Evolutionary conservation across 208 protist genomes (phyloP), one percentile per base, ranked within the genome.

Genomic region (Wallacemonas rigidus): DNA sequence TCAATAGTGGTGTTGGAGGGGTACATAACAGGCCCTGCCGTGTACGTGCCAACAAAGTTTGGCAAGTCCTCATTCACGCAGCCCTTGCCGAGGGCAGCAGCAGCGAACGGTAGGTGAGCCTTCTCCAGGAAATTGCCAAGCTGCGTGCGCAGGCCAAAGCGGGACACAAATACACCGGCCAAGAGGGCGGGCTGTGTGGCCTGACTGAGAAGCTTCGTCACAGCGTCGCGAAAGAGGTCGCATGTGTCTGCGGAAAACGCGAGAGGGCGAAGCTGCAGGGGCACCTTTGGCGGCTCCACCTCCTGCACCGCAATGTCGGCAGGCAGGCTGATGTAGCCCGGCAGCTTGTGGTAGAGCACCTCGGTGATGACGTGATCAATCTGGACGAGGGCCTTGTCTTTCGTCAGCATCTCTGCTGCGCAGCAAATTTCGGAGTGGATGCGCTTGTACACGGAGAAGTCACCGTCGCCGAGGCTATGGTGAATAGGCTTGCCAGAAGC

Each of bases 11-110:
- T 54, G 73, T 82, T 78, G 26, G 74, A 71, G 1, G 78, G 70
- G 55, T 70, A 78, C 35, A 67, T 72, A 3, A 38, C 64, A 17
- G 67, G 44, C 12, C 72, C 76, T 9, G 75, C 78, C 38, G 76
- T 51, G 81, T 89, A 89, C 51, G 75, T 81, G 71, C 85, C 85
- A 3, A 89, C 74, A 69, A 68, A 89, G 77, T 83, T 86, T 11
- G 73, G 55, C 26, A 81, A 55, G 62, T 84, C 64, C 68, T 89
- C 85, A 8, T 73, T 63, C 36, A 89, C 72, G 9, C 72, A 74
- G 35, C 85, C 76, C 64, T 89, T 89, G 69, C 85, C 81, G 12
- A 87, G 60, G 9, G 67, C 70, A 38, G 72, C 72, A 1, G 71
- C 43, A 2, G 80, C 81, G 40, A 77, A 89, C 1, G 85, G 80